Evolutionary conservation across 441 rosid species (phyloP).

Genomic region (Sinapis alba): DNA sequence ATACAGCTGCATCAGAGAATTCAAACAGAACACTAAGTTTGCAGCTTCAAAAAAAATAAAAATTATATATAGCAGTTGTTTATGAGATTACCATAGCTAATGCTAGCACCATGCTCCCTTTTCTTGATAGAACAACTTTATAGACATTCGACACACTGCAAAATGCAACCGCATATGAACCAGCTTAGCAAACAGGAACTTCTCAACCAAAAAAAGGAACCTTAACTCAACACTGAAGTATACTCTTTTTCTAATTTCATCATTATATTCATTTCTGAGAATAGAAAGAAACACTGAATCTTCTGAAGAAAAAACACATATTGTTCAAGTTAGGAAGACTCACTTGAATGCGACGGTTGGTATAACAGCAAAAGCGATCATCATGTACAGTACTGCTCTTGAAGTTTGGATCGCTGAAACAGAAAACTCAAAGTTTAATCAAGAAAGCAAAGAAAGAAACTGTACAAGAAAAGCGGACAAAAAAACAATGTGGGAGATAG

Average conservation of each 20-base stretch:
- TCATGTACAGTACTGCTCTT: slow-evolving; percentile 58
- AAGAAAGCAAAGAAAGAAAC: neutral
- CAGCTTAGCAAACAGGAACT: neutral
- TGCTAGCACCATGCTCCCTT: slow-evolving; percentile 45
- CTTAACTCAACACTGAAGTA: neutral
- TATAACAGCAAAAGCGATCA: slow-evolving; percentile 77
- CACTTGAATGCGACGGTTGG: slow-evolving; percentile 88
- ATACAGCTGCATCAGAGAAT: slow-evolving; percentile 60
- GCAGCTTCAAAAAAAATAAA: neutral
- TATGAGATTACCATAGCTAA: slow-evolving; percentile 42
- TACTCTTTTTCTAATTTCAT: neutral
- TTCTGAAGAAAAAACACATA: neutral
- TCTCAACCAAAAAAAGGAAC: neutral
- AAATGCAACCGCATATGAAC: slow-evolving; percentile 6
- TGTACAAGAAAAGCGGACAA: neutral
- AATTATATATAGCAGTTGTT: neutral
- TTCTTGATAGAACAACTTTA: slow-evolving; percentile 42
- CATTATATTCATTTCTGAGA: neutral
- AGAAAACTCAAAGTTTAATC: slow-evolving; percentile 3
- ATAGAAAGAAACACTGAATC: neutral
- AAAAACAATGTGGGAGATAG: neutral
- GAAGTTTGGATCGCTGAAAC: slow-evolving; percentile 63
- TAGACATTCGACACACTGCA: slow-evolving; percentile 38
- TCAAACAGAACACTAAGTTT: slow-evolving; percentile 12
- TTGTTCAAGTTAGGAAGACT: slow-evolving; percentile 37